Conservation (phyloP, 148 eudicot genomes). For the Pharnaceum exiguum region DNA sequence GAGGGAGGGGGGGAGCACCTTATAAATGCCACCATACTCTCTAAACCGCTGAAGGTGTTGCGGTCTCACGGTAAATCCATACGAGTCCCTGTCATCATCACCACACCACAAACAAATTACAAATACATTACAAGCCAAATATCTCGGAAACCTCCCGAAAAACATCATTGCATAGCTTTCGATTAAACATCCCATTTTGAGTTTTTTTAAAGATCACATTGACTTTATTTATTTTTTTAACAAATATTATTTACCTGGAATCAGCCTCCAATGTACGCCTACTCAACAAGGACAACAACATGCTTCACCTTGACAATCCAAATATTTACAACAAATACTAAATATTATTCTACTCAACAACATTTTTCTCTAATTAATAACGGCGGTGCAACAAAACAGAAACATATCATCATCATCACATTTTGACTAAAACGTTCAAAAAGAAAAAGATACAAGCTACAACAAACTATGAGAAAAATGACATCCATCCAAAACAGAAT, state of each 20-base stretch:
- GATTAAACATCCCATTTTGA: too few relatives aligned
- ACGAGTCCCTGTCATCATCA: constrained; percentile 71
- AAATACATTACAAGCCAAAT: neutral
- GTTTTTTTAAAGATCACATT: too few relatives aligned
- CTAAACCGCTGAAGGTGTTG: constrained; percentile 69
- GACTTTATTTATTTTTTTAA: too few relatives aligned
- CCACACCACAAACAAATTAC: constrained; percentile 7
- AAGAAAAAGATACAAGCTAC: neutral
- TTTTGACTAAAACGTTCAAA: neutral
- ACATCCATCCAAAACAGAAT: neutral
- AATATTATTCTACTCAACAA: constrained; percentile 59
- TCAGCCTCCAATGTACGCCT: constrained; percentile 78
- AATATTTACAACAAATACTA: too few relatives aligned
- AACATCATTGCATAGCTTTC: neutral
- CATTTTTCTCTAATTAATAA: constrained; percentile 21
- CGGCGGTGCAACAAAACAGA: neutral
- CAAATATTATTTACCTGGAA: constrained; percentile 72
- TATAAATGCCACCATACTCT: constrained; percentile 63
- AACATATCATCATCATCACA: neutral
- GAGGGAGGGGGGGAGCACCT: too few relatives aligned
- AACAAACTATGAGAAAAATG: neutral
- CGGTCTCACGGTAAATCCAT: constrained; percentile 89
- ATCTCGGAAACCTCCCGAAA: neutral
- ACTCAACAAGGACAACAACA: constrained; percentile 94
- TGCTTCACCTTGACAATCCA: constrained; percentile 42